Evolutionary conservation across 108 stramenopile genomes (phyloP), one percentile per base, ranked within the genome.

Genomic region (Cyclotella sp.): DNA sequence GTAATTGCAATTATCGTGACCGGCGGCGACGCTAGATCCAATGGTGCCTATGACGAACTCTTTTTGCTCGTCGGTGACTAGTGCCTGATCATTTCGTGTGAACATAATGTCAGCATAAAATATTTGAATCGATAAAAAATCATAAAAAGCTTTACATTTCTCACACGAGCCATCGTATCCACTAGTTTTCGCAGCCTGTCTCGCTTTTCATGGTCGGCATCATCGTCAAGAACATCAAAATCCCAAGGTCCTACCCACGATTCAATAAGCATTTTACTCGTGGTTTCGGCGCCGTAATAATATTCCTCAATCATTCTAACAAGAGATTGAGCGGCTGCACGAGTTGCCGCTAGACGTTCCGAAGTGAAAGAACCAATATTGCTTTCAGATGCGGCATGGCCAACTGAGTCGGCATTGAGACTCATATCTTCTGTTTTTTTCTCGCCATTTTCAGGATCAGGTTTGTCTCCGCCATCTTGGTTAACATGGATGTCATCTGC

Each of bases 1-100:
- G 30, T 74, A 85, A 21, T 78, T 47, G 47, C 84, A 85, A 55
- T 85, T 85, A 49, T 85, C 84, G 21, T 85, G 84, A 39, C 84
- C 84, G 8, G 84, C 84, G 15, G 77, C 81, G 0, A 85, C 84
- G 19, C 51, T 54, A 16, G 77, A 79, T 42, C 84, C 84, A 22
- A 85, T 85, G n/a, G 68, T 68, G 0, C 84, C 81, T 30, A 85
- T 73, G 19, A 85, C 46, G 55, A 85, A 85, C n/a, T 68, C 74
- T n/a, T 28, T 67, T 68, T 85, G 84, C 13, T 78, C 77, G 27
- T 73, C 60, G 22, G 77, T 74, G 8, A 85, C 84, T 0, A 85
- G 77, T 9, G 84, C 84, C 34, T 34, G 34, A 34, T 34, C 4
- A 34, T 34, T 34, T 6, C 34, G 6, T 5, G 6, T n/a, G n/a